These are phyloP conservation scores for Sporobolomyces phaffii DNA, from an alignment of 768 basidiomycete species.

Conservation along the genomic window DNA sequence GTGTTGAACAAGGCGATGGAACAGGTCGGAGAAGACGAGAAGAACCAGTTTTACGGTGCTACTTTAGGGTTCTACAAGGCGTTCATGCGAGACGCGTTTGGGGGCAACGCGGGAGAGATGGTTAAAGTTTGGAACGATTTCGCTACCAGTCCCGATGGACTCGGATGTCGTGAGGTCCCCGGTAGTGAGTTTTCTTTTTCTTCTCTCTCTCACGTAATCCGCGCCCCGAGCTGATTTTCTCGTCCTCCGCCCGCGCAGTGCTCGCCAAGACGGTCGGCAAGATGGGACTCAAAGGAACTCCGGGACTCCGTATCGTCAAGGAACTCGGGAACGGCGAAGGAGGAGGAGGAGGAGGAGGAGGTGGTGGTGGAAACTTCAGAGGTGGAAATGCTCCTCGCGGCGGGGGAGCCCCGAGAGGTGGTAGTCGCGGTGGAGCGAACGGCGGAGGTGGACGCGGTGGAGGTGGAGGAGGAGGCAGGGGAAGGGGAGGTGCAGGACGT, in stretches of 20 bases:
- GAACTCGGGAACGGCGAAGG: constrained; percentile 25
- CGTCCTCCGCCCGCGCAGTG: background rate
- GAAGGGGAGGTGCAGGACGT: too few species aligned
- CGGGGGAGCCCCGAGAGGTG: constrained; percentile 15
- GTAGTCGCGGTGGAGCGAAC: constrained; percentile 6
- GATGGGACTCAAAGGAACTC: constrained; percentile 30
- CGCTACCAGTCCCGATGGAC: constrained; percentile 38
- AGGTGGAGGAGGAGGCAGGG: background rate
- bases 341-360: constrained; percentile 17
- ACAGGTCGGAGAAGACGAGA: constrained; percentile 48
- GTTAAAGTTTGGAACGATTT: constrained; percentile 49
- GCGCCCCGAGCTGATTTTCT: too few species aligned
- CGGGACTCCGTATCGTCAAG: constrained; percentile 33
- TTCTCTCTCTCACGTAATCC: too few species aligned
- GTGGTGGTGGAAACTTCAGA: constrained; percentile 14
- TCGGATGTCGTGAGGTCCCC: constrained; percentile 35
- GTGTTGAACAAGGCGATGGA: constrained; percentile 44
- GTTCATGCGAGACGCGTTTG: constrained; percentile 42
- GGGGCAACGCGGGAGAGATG: constrained; percentile 11
- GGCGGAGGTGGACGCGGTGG: background rate
- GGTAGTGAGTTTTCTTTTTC: constrained; percentile 26
- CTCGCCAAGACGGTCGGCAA: constrained; percentile 4
- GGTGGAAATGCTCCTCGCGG: background rate
- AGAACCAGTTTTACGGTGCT: constrained; percentile 55
- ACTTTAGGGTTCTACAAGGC: constrained; percentile 59